A percentile compares a stretch with the other conserved stretches of the same genome.
phyloP scores from a whole-genome alignment of 805 yeast genomes.

The Debaryomyces maramus region DNA sequence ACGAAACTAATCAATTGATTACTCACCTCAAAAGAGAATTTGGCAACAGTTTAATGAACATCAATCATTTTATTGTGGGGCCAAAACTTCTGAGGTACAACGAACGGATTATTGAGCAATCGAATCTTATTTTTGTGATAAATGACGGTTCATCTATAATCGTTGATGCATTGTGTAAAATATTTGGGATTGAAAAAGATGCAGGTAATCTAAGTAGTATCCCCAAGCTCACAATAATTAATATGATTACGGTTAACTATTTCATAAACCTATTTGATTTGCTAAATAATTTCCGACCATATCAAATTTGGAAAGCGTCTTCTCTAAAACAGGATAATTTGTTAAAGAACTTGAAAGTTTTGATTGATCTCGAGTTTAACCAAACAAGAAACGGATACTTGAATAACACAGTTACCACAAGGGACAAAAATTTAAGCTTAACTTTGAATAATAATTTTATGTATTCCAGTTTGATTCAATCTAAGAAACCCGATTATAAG shows the following conservation, averaged over 20 bases:
- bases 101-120: slow-evolving; percentile 17
- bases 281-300: slow-evolving; percentile 31
- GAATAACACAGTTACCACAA: not conserved
- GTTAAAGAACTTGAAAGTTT: slow-evolving; percentile 23
- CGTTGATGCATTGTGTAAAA: slow-evolving; percentile 22
- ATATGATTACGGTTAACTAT: slow-evolving; percentile 41
- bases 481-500: slow-evolving; percentile 27
- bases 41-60: slow-evolving; percentile 11
- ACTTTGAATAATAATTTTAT: slow-evolving; percentile 9
- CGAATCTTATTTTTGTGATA: slow-evolving; percentile 33
- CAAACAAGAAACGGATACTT: slow-evolving; percentile 2
- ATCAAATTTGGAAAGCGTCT: slow-evolving; percentile 41
- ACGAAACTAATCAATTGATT: slow-evolving; percentile 22
- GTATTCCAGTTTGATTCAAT: slow-evolving; percentile 24
- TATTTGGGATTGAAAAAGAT: slow-evolving; percentile 10
- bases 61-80: slow-evolving; percentile 16
- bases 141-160: slow-evolving; percentile 39
- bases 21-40: slow-evolving; percentile 15
- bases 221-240: slow-evolving; percentile 36
- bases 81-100: slow-evolving; percentile 9
- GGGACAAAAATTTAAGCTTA: slow-evolving; percentile 3
- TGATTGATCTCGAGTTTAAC: slow-evolving; percentile 25
- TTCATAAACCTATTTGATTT: slow-evolving; percentile 40
- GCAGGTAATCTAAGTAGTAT: slow-evolving; percentile 4
- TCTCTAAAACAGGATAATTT: slow-evolving; percentile 28